Base-by-base conservation (phyloP, 2,329 filamentous ascomycete genomes). In the Calcarisporium arbuscula region DNA sequence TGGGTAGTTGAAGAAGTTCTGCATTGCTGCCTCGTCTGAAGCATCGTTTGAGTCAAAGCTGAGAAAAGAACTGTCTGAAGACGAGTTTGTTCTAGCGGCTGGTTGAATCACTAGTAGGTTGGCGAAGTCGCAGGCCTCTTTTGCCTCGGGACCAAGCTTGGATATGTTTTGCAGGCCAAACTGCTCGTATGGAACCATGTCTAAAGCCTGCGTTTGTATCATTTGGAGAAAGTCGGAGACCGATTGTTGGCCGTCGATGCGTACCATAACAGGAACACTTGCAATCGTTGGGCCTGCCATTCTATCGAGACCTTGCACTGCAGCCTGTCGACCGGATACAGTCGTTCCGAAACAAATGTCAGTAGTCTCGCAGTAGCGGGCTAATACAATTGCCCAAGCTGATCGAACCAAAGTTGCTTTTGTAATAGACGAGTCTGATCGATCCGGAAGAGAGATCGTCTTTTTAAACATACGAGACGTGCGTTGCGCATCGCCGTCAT, bases 351-450 rank as follows among this genome's bases (percentile, higher is more conserved):
- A 58, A 4, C 47, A 30, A 3, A 56, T 32, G n/a, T 49, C 47
- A 8, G 41, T 32, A 5, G 40, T 35, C 3, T 36, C 43, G 11
- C 43, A 43, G 15, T 50, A 41, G 1, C 37, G 34, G 3, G 42
- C 28, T 5, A 46, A 32, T 7, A 47, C 28, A 14, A 57, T 14
- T 1, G 49, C 52, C 53, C 53, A 57, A 3, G 54, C 53, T 1
- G 51, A 50, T 5, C 48, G 46, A 8, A 56, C 29, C 8, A 52
- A 18, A 2, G 44, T 41, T 7, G 48, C 41, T 2, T 36, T 40
- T 11, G 43, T 50, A 9, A 42, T 37, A 9, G 42, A 21, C 15
- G 19, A n/a, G n/a, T n/a, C n/a, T n/a, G n/a, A n/a, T n/a, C n/a
- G n/a, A n/a, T n/a, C n/a, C n/a, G n/a, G n/a, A n/a, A n/a, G n/a